A percentile compares a stretch with the other conserved stretches of the same genome.
phyloP scores from a whole-genome alignment of 2,329 filamentous ascomycete genomes.

The Alternaria sp. region DNA sequence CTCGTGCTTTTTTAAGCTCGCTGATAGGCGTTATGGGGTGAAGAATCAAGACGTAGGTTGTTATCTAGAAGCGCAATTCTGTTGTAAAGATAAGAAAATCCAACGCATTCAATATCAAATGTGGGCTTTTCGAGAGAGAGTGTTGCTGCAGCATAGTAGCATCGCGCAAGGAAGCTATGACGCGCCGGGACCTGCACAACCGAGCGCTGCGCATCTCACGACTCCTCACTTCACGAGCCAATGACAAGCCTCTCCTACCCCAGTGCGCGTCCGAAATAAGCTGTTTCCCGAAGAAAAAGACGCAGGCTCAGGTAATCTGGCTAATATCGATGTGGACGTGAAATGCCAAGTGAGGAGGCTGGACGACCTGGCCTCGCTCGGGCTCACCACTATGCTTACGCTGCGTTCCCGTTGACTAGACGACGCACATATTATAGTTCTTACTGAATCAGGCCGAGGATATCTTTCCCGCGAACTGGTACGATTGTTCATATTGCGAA shows the following conservation, averaged over 20 bases:
- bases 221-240: slow-evolving; percentile 37
- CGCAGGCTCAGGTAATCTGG: slow-evolving; percentile 41
- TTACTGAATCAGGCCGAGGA: slow-evolving; percentile 4
- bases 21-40: not conserved
- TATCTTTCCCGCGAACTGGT: slow-evolving; percentile 8
- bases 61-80: not conserved
- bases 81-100: not conserved
- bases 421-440: not conserved
- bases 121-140: not conserved
- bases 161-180: slow-evolving; percentile 21
- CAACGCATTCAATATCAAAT: not conserved
- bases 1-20: not conserved
- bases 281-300: slow-evolving; percentile 35
- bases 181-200: slow-evolving; percentile 14
- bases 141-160: slow-evolving; percentile 4
- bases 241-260: slow-evolving; percentile 33
- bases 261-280: slow-evolving; percentile 30
- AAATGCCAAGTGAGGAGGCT: slow-evolving; percentile 41
- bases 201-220: slow-evolving; percentile 25
- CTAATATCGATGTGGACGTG: slow-evolving; percentile 41
- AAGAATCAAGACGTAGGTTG: not conserved
- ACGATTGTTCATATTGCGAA: slow-evolving; percentile 12
- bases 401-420: not conserved
- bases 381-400: slow-evolving; percentile 1
- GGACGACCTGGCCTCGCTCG: slow-evolving; percentile 17